Evolutionary conservation across 2,329 filamentous ascomycete species (phyloP), one percentile per base, ranked within the genome.

Genomic region (Teratosphaeria nubilosa): DNA sequence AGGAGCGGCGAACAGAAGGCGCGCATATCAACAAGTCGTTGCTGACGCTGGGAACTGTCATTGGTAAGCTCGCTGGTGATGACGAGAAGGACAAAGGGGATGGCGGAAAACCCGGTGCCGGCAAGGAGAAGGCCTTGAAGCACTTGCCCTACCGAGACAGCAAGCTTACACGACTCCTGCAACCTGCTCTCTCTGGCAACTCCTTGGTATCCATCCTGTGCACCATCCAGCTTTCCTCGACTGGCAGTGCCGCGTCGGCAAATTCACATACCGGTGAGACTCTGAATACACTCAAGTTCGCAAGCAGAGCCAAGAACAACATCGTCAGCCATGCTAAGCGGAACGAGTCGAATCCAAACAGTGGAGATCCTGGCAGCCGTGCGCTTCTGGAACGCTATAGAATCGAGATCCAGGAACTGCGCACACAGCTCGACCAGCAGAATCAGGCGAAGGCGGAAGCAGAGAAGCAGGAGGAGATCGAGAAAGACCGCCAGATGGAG

Each of bases 21-120:
- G 92, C 92, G 13, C 94, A 99, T 71, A 99, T 99, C 76, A 99
- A 99, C 79, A 97, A 97, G 77, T 96, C 91, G 72, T 76, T 99
- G 69, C 83, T 99, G 59, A 99, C 94, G 0, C 78, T 99, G 2
- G 94, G 94, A 55, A 99, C 90, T 0, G 94, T 99, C 68, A 96
- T 99, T 70, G 88, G 90, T 11, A 88, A 88, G 63, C 79, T 99
- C n/a, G 95, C 92, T 1, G 90, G 90, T 57, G 84, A 87, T 68
- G 95, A 95, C 70, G 89, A 95, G 50, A 92, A 91, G 72, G 90
- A 95, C 67, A 91, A 91, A 69, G 89, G 94, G 62, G 64, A 80
- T 75, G 16, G 65, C 61, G 62, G 55, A 5, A 63, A 63, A 31
- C 56, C 55, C 20, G 24, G 59, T 11, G 64, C 56, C 53, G 90